phyloP scores from a whole-genome alignment of 768 basidiomycete genomes.

The Serendipita sp. region DNA sequence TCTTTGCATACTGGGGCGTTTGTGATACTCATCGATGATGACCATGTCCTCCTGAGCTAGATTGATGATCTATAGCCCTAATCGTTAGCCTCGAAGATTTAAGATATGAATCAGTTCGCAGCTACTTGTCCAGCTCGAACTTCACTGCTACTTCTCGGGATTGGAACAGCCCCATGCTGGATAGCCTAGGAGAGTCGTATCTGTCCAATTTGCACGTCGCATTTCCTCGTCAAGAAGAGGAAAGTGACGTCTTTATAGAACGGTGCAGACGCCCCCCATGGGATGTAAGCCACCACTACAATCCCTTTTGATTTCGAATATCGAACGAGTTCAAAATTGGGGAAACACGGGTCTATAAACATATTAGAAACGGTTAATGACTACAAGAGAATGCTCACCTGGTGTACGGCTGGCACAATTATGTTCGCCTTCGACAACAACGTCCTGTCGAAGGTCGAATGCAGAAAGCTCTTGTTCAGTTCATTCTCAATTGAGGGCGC shows the following conservation, averaged over 20 bases:
- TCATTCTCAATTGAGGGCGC: too few relatives aligned
- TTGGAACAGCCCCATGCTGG: constrained; percentile 12
- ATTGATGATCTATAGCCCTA: constrained; percentile 10
- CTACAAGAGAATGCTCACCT: constrained; percentile 31
- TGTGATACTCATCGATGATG: constrained; percentile 8
- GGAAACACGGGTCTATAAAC: constrained; percentile 39
- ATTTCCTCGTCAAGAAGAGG: constrained; percentile 21
- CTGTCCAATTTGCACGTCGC: constrained; percentile 26
- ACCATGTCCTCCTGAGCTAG: constrained; percentile 10
- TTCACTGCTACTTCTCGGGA: constrained; percentile 11
- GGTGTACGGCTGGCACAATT: constrained; percentile 46
- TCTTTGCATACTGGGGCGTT: constrained; percentile 10
- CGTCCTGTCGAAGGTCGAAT: constrained; percentile 4
- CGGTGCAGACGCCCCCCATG: constrained; percentile 17
- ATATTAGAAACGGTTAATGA: too few relatives aligned
- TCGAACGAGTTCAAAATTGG: constrained; percentile 38
- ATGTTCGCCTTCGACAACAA: constrained; percentile 29
- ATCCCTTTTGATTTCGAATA: constrained; percentile 43
- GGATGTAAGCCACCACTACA: constrained; percentile 50
- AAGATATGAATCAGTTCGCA: too few relatives aligned
- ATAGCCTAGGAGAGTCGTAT: constrained; percentile 13
- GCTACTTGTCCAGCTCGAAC: neutral
- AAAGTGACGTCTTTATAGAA: constrained; percentile 22
- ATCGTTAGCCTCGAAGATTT: neutral
- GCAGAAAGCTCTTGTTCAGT: too few relatives aligned